Evolutionary conservation across 768 basidiomycete genomes (phyloP), one percentile per base, ranked within the genome.

Genomic region (Trametes meyenii): DNA sequence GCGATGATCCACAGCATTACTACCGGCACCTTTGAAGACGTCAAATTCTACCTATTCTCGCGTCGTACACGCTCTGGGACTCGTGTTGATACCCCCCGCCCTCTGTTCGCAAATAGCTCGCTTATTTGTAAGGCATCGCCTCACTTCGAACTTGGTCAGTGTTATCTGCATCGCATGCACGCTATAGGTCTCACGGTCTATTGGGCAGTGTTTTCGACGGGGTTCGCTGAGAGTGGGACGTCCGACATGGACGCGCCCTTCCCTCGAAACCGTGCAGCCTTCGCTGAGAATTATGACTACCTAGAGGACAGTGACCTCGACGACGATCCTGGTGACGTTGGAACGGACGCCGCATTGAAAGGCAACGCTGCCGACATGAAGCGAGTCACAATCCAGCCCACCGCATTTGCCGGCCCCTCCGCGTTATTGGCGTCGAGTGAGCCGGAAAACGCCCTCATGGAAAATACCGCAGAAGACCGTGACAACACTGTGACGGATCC

Each of bases 221-320:
- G 36, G 16, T 51, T 51, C n/a, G 35, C 36, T 2, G 50, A 51
- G 12, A 23, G 50, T 8, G 35, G 21, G 33, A 3, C n/a, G 17
- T 3, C 17, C 3, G 50, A 35, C 19, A 35, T 50, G 50, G 17
- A 50, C 19, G 50, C 50, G 17, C 50, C 50, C 16, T 50, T 11
- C n/a, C 50, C 50, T 16, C 2, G 17, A 19, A 19, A n/a, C 33
- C 50, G 50, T 16, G 33, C 5, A n/a, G 5, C 50, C 11, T 36
- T 2, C 4, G 36, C 46, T 3, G 53, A 55, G 19, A 58, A 57
- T 13, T 65, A 65, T 26, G 66, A 67, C 29, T 67, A 62, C 35
- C 48, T 48, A 5, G 50, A 45, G n/a, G 66, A 67, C 33, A 67
- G 66, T 40, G 66, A 65, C 55, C 45, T 67, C 17, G 63, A 65